phyloP scores from a whole-genome alignment of 2,329 filamentous ascomycete species.

The Ascochyta viciae-villosae region DNA sequence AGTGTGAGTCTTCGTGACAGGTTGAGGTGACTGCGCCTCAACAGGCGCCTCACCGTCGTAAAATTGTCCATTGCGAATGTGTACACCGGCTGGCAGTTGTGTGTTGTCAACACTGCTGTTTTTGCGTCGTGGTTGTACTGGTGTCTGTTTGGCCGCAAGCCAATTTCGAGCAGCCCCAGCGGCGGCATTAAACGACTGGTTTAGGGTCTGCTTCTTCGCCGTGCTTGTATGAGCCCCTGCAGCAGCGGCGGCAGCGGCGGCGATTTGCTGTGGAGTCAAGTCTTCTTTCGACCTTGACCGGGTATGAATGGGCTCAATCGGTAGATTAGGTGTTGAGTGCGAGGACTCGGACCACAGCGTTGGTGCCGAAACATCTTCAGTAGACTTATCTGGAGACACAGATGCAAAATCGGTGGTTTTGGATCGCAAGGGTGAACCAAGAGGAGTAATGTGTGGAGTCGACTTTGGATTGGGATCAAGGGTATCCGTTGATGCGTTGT shows the following conservation, averaged over 20 bases:
- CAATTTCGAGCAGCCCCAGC: slow-evolving; percentile 67
- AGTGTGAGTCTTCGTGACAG: slow-evolving; percentile 46
- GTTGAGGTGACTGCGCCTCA: slow-evolving; percentile 7
- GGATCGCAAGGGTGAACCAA: slow-evolving; percentile 56
- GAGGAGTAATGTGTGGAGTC: slow-evolving; percentile 62
- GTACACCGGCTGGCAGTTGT: slow-evolving; percentile 18
- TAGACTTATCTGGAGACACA: slow-evolving; percentile 19
- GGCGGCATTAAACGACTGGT: slow-evolving; percentile 53
- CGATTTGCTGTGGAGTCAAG: slow-evolving; percentile 31
- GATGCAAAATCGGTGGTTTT: slow-evolving; percentile 16
- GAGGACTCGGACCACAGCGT: slow-evolving; percentile 36
- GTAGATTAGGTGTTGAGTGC: slow-evolving; percentile 17
- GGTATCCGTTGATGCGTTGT: slow-evolving; percentile 66
- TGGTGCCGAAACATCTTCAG: slow-evolving; percentile 26
- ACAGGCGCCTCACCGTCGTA: slow-evolving; percentile 14
- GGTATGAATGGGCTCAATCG: slow-evolving; percentile 15
- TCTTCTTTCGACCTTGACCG: slow-evolving; percentile 28
- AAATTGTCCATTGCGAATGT: slow-evolving; percentile 14
- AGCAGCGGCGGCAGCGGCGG: slow-evolving; percentile 29
- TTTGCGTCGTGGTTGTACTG: slow-evolving; percentile 18
- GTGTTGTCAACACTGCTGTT: slow-evolving; percentile 20
- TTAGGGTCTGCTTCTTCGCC: slow-evolving; percentile 39
- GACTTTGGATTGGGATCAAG: slow-evolving; percentile 68
- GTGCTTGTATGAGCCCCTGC: slow-evolving; percentile 22
- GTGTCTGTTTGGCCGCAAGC: slow-evolving; percentile 58